A percentile compares a stretch with the other conserved stretches of the same genome.
phyloP scores from a whole-genome alignment of 805 yeast species.

The Candida schatavii region DNA sequence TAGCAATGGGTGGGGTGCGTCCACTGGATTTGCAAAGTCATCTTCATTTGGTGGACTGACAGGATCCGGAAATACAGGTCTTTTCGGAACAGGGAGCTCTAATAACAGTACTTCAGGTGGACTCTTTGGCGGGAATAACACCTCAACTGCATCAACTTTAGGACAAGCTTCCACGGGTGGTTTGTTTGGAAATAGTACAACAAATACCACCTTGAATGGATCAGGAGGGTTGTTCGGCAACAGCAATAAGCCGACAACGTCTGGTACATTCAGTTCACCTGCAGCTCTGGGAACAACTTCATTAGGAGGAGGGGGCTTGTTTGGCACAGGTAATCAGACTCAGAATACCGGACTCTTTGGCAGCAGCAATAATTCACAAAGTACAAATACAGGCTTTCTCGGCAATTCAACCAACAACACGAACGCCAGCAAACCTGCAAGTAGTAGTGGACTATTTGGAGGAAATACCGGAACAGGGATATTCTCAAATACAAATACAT shows the following conservation, averaged over 20 bases:
- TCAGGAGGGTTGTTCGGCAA: constrained; percentile 22
- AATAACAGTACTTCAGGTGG: constrained; percentile 3
- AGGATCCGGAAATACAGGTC: too few species aligned
- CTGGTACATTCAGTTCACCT: not conserved
- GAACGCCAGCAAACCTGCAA: constrained; percentile 15
- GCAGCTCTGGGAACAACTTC: not conserved
- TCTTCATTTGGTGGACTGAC: constrained; percentile 16
- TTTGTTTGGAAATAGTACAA: constrained; percentile 14
- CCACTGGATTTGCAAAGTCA: constrained; percentile 21
- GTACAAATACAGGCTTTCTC: constrained; percentile 16
- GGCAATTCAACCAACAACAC: constrained; percentile 16
- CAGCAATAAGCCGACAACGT: constrained; percentile 7
- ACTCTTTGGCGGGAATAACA: constrained; percentile 3
- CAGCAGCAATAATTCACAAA: constrained; percentile 1
- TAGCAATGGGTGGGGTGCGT: constrained; percentile 17
- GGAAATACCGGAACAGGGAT: constrained; percentile 4
- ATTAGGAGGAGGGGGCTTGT: not conserved
- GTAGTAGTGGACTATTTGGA: constrained; percentile 27
- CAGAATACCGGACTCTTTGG: not conserved
- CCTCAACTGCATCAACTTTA: constrained; percentile 11
- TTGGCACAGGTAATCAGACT: not conserved
- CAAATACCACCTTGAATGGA: constrained; percentile 9
- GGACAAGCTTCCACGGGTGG: constrained; percentile 15
- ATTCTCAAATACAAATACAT: not conserved
- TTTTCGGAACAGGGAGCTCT: too few species aligned